phyloP scores from a whole-genome alignment of 129 eudicot species.

The Lactuca saligna region DNA sequence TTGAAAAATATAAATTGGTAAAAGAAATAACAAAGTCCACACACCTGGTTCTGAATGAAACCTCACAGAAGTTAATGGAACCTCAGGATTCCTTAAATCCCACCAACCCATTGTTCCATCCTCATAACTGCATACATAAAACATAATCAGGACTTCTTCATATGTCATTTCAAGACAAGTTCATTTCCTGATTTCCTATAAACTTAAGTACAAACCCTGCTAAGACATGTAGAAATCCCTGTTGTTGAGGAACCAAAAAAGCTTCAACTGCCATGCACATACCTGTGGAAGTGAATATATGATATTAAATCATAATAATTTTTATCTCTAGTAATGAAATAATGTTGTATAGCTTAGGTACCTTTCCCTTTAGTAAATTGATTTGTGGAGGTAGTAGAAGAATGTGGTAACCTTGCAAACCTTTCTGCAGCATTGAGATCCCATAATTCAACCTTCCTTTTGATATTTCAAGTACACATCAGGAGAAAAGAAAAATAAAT shows the following conservation, averaged over 20 bases:
- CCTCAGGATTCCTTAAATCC: conserved; percentile 73
- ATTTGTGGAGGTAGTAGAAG: conserved; percentile 35
- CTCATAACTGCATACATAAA: conserved; percentile 49
- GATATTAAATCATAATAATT: neutral
- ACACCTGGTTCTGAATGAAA: conserved; percentile 84
- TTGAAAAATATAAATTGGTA: neutral
- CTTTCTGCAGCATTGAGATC: conserved; percentile 69
- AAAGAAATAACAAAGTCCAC: neutral
- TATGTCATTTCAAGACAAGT: neutral
- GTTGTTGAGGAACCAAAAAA: conserved; percentile 59
- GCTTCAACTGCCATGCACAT: conserved; percentile 95
- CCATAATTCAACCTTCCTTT: conserved; percentile 82
- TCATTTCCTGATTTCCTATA: too few relatives aligned
- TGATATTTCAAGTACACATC: conserved; percentile 18
- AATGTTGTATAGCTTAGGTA: conserved; percentile 12
- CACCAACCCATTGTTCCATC: conserved; percentile 95
- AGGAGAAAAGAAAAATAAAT: conserved; percentile 6
- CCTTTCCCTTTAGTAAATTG: conserved; percentile 61
- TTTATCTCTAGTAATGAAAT: conserved; percentile 10
- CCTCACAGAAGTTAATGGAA: conserved; percentile 65
- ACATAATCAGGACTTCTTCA: neutral
- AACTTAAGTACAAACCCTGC: conserved; percentile 50
- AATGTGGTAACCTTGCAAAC: conserved; percentile 45
- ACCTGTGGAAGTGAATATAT: conserved; percentile 36
- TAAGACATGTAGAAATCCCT: conserved; percentile 58